A percentile compares a stretch with the other conserved stretches of the same genome.
Conservation (phyloP, 2,329 filamentous ascomycete genomes). For the Arthrinium puccinioides region DNA sequence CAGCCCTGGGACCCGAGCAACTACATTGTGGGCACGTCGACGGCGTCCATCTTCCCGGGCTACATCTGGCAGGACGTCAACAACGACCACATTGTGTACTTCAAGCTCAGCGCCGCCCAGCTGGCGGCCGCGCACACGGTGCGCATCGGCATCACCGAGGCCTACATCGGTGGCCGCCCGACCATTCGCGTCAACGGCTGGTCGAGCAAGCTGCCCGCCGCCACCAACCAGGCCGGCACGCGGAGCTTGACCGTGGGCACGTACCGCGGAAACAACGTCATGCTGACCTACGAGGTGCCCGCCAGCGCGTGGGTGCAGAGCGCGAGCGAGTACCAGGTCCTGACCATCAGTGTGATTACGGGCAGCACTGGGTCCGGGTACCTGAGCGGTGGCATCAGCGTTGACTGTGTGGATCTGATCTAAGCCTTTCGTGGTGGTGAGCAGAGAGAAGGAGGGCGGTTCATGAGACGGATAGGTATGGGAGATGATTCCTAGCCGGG, state of each 20-base stretch:
- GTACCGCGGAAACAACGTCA: constrained; percentile 22
- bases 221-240: constrained; percentile 20
- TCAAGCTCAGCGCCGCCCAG: constrained; percentile 22
- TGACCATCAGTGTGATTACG: constrained; percentile 21
- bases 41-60: constrained; percentile 26
- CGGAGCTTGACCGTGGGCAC: constrained; percentile 25
- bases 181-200: constrained; percentile 22
- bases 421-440: no score
- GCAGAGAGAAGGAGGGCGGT: no score
- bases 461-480: no score
- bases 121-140: constrained; percentile 17
- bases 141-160: constrained; percentile 24
- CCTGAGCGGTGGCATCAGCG: constrained; percentile 20
- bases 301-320: constrained; percentile 18
- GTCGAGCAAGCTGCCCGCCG: constrained; percentile 16
- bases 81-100: constrained; percentile 32
- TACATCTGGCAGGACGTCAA: constrained; percentile 35
- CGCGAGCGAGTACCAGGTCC: constrained; percentile 18
- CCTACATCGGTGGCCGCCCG: constrained; percentile 22
- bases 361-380: constrained; percentile 18
- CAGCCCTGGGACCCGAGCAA: constrained; percentile 22
- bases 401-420: constrained; percentile 20
- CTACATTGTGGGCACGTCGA: constrained; percentile 27
- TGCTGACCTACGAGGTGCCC: constrained; percentile 19
- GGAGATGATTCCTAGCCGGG: no score